Evolutionary conservation across 1,139 yeast species (phyloP), one percentile per base, ranked within the genome.

Genomic region (Nakaseomyces bracarensis): DNA sequence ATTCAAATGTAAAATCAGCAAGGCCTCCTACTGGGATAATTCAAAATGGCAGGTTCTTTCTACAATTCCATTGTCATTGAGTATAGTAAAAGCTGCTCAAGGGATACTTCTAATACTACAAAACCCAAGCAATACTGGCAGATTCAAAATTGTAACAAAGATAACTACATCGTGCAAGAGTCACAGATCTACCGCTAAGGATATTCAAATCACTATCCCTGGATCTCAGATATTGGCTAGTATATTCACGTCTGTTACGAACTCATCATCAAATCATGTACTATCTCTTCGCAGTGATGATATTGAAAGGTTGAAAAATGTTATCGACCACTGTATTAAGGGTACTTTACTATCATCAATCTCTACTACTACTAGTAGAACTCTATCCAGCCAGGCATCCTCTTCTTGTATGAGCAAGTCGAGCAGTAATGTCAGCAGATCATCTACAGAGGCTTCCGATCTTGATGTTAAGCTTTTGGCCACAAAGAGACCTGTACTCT

Each of bases 81-180:
- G 87, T 66, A 77, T 83, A 66, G 75, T 86, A 65, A 78, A 95
- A 63, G 96, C 85, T 76, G 82, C 80, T 69, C 86, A 74, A 60
- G 96, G 85, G 71, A 77, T 74, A 63, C 83, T 87, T 66, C 82
- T 82, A 65, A 84, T 85, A 77, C 85, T 95, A 61, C 71, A 75
- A 63, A 94, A 85, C 61, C 72, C 74, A 62, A 73, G 36, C 20
- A 40, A 40, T 19, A 43, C 38, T 16, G 33, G 41, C 3, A 35
- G 41, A 29, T 46, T 51, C 28, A 46, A 42, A 36, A 48, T 47
- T 34, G 48, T 50, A 39, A 54, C 52, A 18, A 40, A 47, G 18
- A 48, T 53, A 13, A 47, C 54, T 11, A 15, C 51, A 1, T 40
- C 38, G 13, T 57, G 62, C 51, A 58, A 52, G 35, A 48, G 50